Base-by-base conservation (phyloP, 495 filamentous ascomycete genomes). In the Massariosphaeria phaeospora region DNA sequence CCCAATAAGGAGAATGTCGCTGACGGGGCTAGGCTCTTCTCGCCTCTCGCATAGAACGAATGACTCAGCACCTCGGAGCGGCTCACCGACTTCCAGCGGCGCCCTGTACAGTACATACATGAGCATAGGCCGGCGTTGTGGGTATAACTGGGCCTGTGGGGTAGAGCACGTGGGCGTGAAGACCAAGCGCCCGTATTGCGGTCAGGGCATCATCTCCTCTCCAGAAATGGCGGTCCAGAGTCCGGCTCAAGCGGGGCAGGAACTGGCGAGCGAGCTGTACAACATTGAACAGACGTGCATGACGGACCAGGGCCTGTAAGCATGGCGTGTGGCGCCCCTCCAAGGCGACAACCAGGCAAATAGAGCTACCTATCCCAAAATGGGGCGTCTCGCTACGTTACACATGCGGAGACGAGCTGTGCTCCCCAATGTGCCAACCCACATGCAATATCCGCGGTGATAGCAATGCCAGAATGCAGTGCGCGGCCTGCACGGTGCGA, bases 11-110 rank as follows among this genome's bases (percentile, higher is more conserved):
- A 6, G 6, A 36, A 34, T 24, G 45, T 31, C 43, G 3, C 45
- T 57, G 24, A 48, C 42, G 13, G 5, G 0, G 24, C 4, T 18
- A 72, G 70, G 41, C 62, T 72, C 48, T 67, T 72, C 59, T 72
- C 70, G 48, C 70, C 70, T 36, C 65, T 72, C 36, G 69, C 67
- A 27, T 68, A 62, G 39, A 52, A 12, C 24, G 21, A 20, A n/a
- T 15, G 23, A 15, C 15, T 15, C n/a, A 7, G 13, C 12, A 38
- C 24, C n/a, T 35, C 30, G 8, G n/a, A 34, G 6, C 27, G 20
- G 27, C 24, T 27, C 40, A 44, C 18, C 2, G 17, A 23, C 3
- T 5, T 27, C 26, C 20, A 2, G 20, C 49, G n/a, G 17, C 13
- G 27, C 10, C 36, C 29, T 47, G 51, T 46, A 54, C 31, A 54